Evolutionary conservation across 176 grass and related monocot genomes (phyloP), one percentile per base, ranked within the genome.

Genomic region (Eremochloa ophiuroides): DNA sequence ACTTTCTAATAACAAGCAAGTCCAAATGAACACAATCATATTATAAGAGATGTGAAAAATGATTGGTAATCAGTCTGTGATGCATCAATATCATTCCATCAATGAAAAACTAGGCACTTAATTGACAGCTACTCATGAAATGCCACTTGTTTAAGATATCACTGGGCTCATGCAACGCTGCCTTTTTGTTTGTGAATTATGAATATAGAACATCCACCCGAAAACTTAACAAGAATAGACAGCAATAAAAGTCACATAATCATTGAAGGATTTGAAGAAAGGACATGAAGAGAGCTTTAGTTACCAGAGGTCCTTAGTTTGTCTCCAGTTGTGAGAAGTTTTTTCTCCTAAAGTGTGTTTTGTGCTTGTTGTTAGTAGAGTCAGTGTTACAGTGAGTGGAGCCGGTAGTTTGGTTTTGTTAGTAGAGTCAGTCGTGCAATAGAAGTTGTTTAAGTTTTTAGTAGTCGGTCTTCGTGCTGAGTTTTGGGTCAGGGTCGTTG

Each of bases 211-310:
- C 41, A 78, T 30, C 31, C 60, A 73, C 17, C 42, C 71, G 5
- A 71, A 64, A 44, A 46, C 12, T 69, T 22, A 51, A 60, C 17
- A 15, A 65, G 12, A 69, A 38, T 6, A 62, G 14, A 20, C 1
- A 51, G 1, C 30, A 65, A 22, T 7, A 63, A 2, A 30, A 77
- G 20, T 44, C 17, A 9, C 62, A 68, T 35, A 73, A 26, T 62
- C 31, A 50, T 66, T 66, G 61, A 31, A 14, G 50, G 2, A 79
- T 73, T 66, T 78, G 44, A 66, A 23, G 5, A 58, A 63, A 85
- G 79, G 46, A 2, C 44, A 67, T 74, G 34, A 86, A 44, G 10
- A 85, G 14, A 51, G n/a, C n/a, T n/a, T n/a, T n/a, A n/a, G n/a
- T n/a, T n/a, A n/a, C n/a, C n/a, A n/a, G n/a, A n/a, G n/a, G n/a